A percentile compares a stretch with the other conserved stretches of the same genome.
These are phyloP conservation scores for Hypoxylon sp. DNA, from an alignment of 2,329 filamentous ascomycete genomes.

Conservation along the genomic window DNA sequence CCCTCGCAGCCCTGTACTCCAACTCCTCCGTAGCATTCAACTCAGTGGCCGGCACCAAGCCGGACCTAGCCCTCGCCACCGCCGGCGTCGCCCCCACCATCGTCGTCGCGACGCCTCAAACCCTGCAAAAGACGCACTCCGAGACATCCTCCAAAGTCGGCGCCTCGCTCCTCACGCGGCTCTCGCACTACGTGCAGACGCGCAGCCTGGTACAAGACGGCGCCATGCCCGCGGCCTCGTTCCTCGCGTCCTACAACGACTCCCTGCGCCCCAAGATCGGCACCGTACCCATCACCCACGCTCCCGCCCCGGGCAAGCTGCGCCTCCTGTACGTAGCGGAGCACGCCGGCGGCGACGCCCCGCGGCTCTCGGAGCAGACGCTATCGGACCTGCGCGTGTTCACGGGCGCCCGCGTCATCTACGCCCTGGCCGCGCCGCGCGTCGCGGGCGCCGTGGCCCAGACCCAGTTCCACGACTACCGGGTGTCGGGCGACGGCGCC, in stretches of 20 bases:
- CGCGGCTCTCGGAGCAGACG: constrained; percentile 76
- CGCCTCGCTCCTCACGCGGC: constrained; percentile 71
- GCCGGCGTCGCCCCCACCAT: constrained; percentile 85
- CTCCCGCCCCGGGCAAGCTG: constrained; percentile 73
- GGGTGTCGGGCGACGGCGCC: constrained; percentile 64
- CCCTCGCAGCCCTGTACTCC: constrained; percentile 85
- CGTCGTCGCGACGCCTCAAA: constrained; percentile 82
- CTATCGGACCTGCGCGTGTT: constrained; percentile 88
- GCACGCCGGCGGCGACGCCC: constrained; percentile 73
- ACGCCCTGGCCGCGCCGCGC: constrained; percentile 84
- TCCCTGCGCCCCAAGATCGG: constrained; percentile 72
- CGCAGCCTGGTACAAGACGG: constrained; percentile 78
- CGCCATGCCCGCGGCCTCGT: constrained; percentile 77
- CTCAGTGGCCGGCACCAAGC: constrained; percentile 82
- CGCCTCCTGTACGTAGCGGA: constrained; percentile 87
- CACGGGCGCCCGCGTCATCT: constrained; percentile 83
- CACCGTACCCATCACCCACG: constrained; percentile 54
- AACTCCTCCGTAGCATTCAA: constrained; percentile 91
- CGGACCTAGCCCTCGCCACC: constrained; percentile 81
- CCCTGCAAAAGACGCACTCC: constrained; percentile 77
- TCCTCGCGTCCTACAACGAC: constrained; percentile 74
- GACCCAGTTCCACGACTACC: constrained; percentile 90
- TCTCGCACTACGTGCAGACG: constrained; percentile 80
- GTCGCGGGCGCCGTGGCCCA: constrained; percentile 94
- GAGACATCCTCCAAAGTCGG: constrained; percentile 72